Conservation (phyloP, 2,329 filamentous ascomycete species). For the Magnaporthiopsis incrustans region DNA sequence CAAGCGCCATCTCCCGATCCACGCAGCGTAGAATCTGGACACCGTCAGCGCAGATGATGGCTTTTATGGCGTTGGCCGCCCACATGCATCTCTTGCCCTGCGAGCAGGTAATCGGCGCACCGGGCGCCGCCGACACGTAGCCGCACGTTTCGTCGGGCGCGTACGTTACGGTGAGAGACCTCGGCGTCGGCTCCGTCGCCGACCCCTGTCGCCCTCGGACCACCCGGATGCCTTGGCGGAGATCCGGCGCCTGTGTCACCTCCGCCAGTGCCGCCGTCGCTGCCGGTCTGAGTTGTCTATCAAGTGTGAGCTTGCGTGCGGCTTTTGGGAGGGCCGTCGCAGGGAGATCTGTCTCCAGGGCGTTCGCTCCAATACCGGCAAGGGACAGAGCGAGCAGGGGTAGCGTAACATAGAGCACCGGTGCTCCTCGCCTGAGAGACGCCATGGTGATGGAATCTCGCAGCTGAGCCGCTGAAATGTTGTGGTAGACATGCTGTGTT, state of each 20-base stretch:
- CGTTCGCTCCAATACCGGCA: too few species aligned
- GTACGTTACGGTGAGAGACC: constrained; percentile 7
- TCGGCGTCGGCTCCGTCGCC: background rate
- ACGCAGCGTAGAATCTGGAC: background rate
- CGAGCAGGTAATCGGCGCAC: constrained; percentile 10
- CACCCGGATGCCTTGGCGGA: background rate
- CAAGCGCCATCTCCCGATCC: background rate
- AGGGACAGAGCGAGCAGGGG: too few species aligned
- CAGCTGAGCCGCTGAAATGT: too few species aligned
- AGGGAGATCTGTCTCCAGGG: too few species aligned
- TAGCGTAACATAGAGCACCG: too few species aligned
- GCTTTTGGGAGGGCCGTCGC: too few species aligned
- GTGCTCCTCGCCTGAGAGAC: too few species aligned
- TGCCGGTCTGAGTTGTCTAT: too few species aligned
- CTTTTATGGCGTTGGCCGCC: constrained; percentile 7
- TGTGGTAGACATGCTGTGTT: too few species aligned
- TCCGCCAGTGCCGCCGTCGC: background rate
- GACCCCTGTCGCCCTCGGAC: background rate
- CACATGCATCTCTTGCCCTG: constrained; percentile 9
- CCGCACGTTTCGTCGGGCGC: constrained; percentile 11
- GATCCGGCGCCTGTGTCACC: background rate
- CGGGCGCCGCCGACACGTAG: constrained; percentile 10
- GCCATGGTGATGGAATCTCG: too few species aligned
- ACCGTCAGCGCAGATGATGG: constrained; percentile 8
- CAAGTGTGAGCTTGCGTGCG: too few species aligned